Evolutionary conservation across 2,329 filamentous ascomycete species (phyloP).

Genomic region (Aspergillus texensis): DNA sequence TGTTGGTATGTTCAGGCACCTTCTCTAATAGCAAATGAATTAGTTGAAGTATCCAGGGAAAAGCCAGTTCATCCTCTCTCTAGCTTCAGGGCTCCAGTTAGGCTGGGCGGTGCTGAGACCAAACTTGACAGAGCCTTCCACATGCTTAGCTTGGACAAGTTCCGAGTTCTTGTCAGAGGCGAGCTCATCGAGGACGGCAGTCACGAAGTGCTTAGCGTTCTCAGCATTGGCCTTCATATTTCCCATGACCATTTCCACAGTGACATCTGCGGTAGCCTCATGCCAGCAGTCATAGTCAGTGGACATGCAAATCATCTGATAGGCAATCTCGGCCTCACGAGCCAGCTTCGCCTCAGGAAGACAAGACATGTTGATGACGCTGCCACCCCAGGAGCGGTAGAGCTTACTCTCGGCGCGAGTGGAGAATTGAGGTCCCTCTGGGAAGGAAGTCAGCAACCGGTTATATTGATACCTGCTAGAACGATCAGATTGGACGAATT

Average conservation of each 20-base stretch:
- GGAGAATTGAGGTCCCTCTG: constrained; percentile 98
- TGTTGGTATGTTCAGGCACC: neutral
- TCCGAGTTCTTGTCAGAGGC: constrained; percentile 75
- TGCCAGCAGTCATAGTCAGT: constrained; percentile 99
- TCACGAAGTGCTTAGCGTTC: constrained; percentile 84
- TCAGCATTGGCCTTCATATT: constrained; percentile 92
- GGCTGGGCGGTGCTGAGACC: constrained; percentile 82
- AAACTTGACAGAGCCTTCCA: constrained; percentile 74
- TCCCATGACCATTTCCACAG: constrained; percentile 94
- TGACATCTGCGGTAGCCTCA: constrained; percentile 73
- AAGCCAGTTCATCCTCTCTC: constrained; percentile 80
- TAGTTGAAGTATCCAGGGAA: constrained; percentile 74
- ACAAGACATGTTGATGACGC: constrained; percentile 97
- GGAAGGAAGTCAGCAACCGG: constrained; percentile 11
- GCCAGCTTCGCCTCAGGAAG: constrained; percentile 96
- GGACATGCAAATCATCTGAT: constrained; percentile 99
- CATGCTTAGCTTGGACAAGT: constrained; percentile 77
- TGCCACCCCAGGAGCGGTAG: constrained; percentile 91
- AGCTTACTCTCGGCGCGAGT: constrained; percentile 94
- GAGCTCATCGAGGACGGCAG: constrained; percentile 83
- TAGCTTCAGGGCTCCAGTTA: constrained; percentile 71
- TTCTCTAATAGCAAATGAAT: neutral
- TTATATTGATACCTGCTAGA: neutral
- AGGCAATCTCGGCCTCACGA: constrained; percentile 91
- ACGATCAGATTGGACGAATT: neutral